Evolutionary conservation across 1,284 basidiomycete genomes (phyloP).

Genomic region (Xanthoconium separans): DNA sequence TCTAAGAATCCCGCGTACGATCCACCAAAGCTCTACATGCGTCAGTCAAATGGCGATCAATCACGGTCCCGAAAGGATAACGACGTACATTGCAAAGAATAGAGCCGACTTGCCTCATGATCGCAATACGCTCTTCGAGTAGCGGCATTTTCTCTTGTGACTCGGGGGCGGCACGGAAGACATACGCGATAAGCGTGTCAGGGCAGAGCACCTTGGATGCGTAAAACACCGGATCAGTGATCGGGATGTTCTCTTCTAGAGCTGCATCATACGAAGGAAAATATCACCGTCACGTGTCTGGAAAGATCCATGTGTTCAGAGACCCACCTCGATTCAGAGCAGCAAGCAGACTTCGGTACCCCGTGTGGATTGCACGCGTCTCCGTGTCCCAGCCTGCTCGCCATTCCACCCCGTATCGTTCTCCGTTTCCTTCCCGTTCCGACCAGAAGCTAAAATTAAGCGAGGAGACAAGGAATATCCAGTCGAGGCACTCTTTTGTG

Average conservation of each 20-base stretch:
- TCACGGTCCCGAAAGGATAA: conserved; percentile 4
- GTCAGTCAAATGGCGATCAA: conserved; percentile 8
- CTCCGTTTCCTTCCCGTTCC: conserved; percentile 50
- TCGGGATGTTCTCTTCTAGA: conserved; percentile 64
- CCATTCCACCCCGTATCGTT: conserved; percentile 76
- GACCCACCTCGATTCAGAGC: conserved; percentile 68
- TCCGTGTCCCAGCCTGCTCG: conserved; percentile 60
- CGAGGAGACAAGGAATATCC: conserved; percentile 82
- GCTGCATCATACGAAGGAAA: conserved; percentile 32
- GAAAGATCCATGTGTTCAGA: neutral
- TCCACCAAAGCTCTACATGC: conserved; percentile 61
- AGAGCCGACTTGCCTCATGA: conserved; percentile 72
- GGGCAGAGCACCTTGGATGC: conserved; percentile 64
- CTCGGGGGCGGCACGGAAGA: conserved; percentile 61
- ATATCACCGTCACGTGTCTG: neutral
- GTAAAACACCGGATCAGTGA: conserved; percentile 76
- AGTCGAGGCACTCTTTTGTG: conserved; percentile 63
- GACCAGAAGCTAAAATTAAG: conserved; percentile 90
- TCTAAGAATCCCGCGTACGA: conserved; percentile 68
- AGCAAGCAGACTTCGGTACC: conserved; percentile 82
- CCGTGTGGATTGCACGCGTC: conserved; percentile 55
- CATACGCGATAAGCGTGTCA: conserved; percentile 58
- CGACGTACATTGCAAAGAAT: conserved; percentile 62
- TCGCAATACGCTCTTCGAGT: conserved; percentile 60
- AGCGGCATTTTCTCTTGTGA: conserved; percentile 66